These are phyloP conservation scores for Rhizopus stolonifer DNA, from an alignment of 371 early-diverging fungal species.

Conservation along the genomic window DNA sequence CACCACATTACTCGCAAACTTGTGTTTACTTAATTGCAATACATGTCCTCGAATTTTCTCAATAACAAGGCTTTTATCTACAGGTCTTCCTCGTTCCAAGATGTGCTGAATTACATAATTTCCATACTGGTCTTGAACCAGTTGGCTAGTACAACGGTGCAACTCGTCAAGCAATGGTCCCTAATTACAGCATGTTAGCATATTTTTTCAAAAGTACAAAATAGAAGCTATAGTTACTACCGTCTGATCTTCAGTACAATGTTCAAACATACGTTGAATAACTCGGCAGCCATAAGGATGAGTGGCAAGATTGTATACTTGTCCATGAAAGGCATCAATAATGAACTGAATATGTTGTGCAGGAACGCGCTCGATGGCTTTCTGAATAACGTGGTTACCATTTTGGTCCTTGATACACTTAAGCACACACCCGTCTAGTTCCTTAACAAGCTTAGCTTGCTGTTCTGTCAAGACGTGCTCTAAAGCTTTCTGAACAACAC, in stretches of 20 bases:
- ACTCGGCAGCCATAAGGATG: slow-evolving; percentile 99
- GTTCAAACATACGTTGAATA: slow-evolving; percentile 99
- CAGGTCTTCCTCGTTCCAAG: slow-evolving; percentile 89
- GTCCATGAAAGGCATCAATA: slow-evolving; percentile 97
- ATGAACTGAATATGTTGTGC: slow-evolving; percentile 92
- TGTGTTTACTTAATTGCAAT: slow-evolving; percentile 91
- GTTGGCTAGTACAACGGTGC: slow-evolving; percentile 82
- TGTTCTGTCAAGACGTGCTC: slow-evolving; percentile 90
- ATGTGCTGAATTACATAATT: slow-evolving; percentile 99
- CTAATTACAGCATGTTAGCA: slow-evolving; percentile 11
- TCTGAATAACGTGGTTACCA: slow-evolving; percentile 99
- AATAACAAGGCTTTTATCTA: slow-evolving; percentile 84
- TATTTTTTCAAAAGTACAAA: background rate
- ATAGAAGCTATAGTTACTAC: slow-evolving; percentile 24
- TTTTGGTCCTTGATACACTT: slow-evolving; percentile 99
- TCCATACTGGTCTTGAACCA: slow-evolving; percentile 99
- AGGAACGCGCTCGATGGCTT: slow-evolving; percentile 96
- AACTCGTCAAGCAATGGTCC: slow-evolving; percentile 88
- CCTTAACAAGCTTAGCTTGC: slow-evolving; percentile 88
- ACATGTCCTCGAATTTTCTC: slow-evolving; percentile 91
- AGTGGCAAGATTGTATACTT: slow-evolving; percentile 94
- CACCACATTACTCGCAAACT: slow-evolving; percentile 99
- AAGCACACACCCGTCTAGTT: slow-evolving; percentile 92
- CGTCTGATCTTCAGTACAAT: slow-evolving; percentile 86
- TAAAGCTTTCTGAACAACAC: slow-evolving; percentile 99